A percentile compares a stretch with the other conserved stretches of the same genome.
Conservation (phyloP, 495 filamentous ascomycete species). For the Filosporella fistucella region DNA sequence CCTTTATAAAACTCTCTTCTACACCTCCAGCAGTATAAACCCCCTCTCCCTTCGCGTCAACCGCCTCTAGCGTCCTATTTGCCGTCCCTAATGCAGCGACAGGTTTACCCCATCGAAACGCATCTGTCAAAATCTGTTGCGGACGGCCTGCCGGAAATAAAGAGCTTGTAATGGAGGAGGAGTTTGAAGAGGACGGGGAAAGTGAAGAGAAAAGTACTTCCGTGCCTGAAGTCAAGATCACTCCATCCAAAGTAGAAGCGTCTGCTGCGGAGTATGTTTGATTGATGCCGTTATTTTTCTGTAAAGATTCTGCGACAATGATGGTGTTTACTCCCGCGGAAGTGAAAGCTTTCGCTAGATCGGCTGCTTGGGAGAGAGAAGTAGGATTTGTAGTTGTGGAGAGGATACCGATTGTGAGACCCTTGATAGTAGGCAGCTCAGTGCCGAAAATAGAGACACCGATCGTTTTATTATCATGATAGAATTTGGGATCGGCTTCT, state of each 20-base stretch:
- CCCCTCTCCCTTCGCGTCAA: slow-evolving; percentile 34
- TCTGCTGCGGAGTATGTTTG: slow-evolving; percentile 69
- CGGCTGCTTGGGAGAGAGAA: slow-evolving; percentile 36
- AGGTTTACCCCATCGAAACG: slow-evolving; percentile 70
- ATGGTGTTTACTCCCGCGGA: slow-evolving; percentile 47
- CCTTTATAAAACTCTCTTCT: slow-evolving; percentile 33
- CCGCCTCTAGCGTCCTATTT: slow-evolving; percentile 34
- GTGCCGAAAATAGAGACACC: slow-evolving; percentile 57
- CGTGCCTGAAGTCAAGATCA: slow-evolving; percentile 57
- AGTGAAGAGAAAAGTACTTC: slow-evolving; percentile 46
- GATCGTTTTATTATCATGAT: slow-evolving; percentile 65
- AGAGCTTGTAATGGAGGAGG: slow-evolving; percentile 21
- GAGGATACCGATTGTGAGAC: slow-evolving; percentile 65
- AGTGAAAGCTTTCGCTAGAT: slow-evolving; percentile 41
- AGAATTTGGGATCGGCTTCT: slow-evolving; percentile 56
- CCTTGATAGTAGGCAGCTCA: slow-evolving; percentile 54
- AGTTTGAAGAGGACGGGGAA: too few relatives aligned
- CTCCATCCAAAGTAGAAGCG: slow-evolving; percentile 66
- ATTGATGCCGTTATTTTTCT: slow-evolving; percentile 50
- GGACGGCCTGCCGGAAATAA: slow-evolving; percentile 63
- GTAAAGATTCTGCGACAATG: slow-evolving; percentile 59
- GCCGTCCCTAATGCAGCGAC: slow-evolving; percentile 56
- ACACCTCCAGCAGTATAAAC: slow-evolving; percentile 42
- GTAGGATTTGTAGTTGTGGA: slow-evolving; percentile 26
- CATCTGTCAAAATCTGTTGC: slow-evolving; percentile 59